Conservation (phyloP, 257 asterid genomes). For the Salvia rosmarinus region DNA sequence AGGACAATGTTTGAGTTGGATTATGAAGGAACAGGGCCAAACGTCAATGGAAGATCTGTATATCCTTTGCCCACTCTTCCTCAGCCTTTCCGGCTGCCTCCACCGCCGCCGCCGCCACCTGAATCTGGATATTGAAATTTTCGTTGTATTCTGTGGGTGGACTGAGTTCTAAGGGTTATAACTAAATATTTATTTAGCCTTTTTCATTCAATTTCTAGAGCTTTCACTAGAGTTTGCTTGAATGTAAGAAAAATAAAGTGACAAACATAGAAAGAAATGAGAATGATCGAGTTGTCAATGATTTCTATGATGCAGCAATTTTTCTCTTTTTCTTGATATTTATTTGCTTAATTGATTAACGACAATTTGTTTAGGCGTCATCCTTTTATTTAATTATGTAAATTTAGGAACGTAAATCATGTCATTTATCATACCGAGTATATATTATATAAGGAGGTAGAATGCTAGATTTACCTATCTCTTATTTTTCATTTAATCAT, state of each 20-base stretch:
- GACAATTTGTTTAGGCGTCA: too few relatives aligned
- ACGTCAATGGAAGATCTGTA: conserved; percentile 45
- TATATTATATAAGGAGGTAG: too few relatives aligned
- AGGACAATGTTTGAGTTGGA: conserved; percentile 51
- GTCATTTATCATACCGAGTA: too few relatives aligned
- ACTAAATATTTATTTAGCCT: background rate
- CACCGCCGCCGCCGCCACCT: conserved; percentile 8
- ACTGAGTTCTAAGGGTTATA: too few relatives aligned
- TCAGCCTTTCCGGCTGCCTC: conserved; percentile 2
- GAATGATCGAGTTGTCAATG: background rate
- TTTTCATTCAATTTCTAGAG: background rate
- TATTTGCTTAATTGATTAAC: too few relatives aligned
- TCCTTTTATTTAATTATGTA: too few relatives aligned
- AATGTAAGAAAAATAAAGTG: background rate
- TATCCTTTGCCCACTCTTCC: conserved; percentile 25
- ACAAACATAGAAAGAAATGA: background rate
- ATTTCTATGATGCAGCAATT: too few relatives aligned
- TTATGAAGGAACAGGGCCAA: conserved; percentile 60
- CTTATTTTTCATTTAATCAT: too few relatives aligned
- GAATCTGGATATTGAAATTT: conserved; percentile 17
- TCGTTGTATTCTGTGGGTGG: background rate
- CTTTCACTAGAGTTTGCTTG: too few relatives aligned
- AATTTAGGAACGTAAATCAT: too few relatives aligned
- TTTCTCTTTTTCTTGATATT: too few relatives aligned
- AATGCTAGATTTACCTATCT: too few relatives aligned